Conservation (phyloP, 352 stramenopile species). For the Pythium coloratum region DNA sequence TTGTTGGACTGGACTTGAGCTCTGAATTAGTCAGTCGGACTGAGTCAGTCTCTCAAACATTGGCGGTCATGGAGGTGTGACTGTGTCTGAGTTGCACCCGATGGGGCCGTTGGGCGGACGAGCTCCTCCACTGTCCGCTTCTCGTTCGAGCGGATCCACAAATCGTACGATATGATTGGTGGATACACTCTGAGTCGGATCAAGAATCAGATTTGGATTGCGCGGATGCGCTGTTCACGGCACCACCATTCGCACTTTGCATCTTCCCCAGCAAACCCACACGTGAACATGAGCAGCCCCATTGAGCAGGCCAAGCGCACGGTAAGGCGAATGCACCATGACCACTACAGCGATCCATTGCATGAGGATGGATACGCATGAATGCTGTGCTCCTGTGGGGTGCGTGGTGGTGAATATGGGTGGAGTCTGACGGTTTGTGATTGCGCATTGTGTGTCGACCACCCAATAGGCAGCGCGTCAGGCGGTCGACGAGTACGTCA, state of each 20-base stretch:
- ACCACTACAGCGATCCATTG: too few species aligned
- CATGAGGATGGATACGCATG: neutral
- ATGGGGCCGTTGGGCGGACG: neutral
- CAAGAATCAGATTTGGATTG: neutral
- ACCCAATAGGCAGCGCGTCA: slow-evolving; percentile 61
- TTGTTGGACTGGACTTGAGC: neutral
- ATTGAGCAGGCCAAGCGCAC: slow-evolving; percentile 80
- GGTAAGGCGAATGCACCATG: slow-evolving; percentile 26
- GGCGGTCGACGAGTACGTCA: slow-evolving; percentile 92
- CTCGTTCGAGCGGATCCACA: slow-evolving; percentile 22
- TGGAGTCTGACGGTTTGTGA: neutral
- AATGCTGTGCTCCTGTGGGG: neutral
- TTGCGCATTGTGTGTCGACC: slow-evolving; percentile 9
- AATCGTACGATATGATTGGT: slow-evolving; percentile 16
- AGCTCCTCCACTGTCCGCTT: slow-evolving; percentile 10
- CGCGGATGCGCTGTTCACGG: neutral
- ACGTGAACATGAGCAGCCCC: slow-evolving; percentile 37
- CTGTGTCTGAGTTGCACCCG: slow-evolving; percentile 5
- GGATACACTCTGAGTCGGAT: neutral
- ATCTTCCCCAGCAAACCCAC: neutral
- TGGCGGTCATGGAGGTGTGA: neutral
- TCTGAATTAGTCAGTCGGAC: neutral
- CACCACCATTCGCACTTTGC: slow-evolving; percentile 13
- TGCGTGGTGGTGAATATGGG: neutral
- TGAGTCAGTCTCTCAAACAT: neutral